Conservation (phyloP, 2,329 filamentous ascomycete genomes). For the Fusarium poae region DNA sequence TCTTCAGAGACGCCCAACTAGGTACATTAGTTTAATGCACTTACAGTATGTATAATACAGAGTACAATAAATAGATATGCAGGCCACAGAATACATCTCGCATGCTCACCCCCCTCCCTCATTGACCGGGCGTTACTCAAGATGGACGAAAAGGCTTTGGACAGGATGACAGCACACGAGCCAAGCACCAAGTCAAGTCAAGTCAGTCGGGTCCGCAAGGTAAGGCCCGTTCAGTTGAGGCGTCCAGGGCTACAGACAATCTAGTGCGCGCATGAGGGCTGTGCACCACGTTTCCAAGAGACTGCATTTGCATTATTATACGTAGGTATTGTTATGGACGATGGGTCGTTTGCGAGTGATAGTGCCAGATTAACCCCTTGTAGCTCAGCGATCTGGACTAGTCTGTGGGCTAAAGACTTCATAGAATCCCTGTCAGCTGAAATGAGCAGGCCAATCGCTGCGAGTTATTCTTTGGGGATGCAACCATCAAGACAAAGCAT, state of each 20-base stretch:
- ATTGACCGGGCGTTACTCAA: conserved; percentile 21
- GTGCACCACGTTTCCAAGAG: conserved; percentile 22
- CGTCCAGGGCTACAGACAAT: conserved; percentile 11
- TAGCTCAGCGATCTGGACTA: not conserved
- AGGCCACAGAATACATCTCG: conserved; percentile 6
- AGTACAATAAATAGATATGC: conserved; percentile 6
- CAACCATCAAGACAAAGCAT: conserved; percentile 18
- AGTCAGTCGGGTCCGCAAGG: conserved; percentile 5
- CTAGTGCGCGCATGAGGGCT: conserved; percentile 21
- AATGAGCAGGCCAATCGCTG: conserved; percentile 16
- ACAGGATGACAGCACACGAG: conserved; percentile 17
- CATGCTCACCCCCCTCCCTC: conserved; percentile 7
- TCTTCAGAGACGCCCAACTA: conserved; percentile 2
- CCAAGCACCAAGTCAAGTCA: not conserved
- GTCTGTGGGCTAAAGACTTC: conserved; percentile 8
- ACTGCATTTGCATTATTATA: not conserved
- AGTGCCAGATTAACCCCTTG: not conserved
- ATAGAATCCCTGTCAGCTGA: conserved; percentile 28
- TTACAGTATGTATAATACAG: not conserved
- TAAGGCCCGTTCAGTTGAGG: conserved; percentile 30
- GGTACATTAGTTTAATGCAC: conserved; percentile 7
- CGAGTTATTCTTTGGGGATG: not conserved
- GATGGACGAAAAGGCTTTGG: conserved; percentile 5
- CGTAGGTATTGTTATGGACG: not conserved
- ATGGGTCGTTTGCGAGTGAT: not conserved